Evolutionary conservation across 768 basidiomycete genomes (phyloP), one percentile per base, ranked within the genome.

Genomic region (Dentipellis fragilis): DNA sequence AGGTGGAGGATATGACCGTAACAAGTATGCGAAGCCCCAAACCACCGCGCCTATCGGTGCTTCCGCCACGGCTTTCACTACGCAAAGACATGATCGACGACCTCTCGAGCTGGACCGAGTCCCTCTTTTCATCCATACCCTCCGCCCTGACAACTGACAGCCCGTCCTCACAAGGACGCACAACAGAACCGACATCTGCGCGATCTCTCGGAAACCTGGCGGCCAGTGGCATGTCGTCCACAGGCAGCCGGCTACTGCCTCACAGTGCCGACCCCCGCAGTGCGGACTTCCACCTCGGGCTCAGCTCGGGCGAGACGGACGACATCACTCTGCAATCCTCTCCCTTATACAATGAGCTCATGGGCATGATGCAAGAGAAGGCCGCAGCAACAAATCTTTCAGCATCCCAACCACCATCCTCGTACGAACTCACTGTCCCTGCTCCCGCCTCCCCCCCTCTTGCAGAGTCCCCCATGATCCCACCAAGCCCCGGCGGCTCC

Each of bases 321-420:
- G 23, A 48, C 47, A 49, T 38, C 11, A 21, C 39, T 10, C 38
- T 57, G 21, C 53, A 19, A 35, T 49, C 58, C 22, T 60, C 61
- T 6, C 61, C 61, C 4, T 49, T 62, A 14, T 62, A 62, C 54
- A 57, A 55, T 4, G 61, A 62, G 52, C 56, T 62, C 11, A 62
- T 62, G 61, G 61, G 59, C 19, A 62, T 62, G 61, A 60, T 62
- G 59, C 61, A 62, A 12, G 60, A 54, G 10, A 55, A 48, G 12
- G 49, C 53, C n/a, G 42, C 46, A 9, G 22, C 21, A 12, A 47
- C 34, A 19, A 40, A 21, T 23, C 47, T 52, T 2, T 40, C 58
- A 10, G 48, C 22, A 21, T 36, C 37, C 50, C 59, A 52, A 3
- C 51, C 50, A 8, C 42, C 52, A 8, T 58, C 55, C 39, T 21